Conservation (phyloP, 2,329 filamentous ascomycete species). For the Talaromyces sp. region DNA sequence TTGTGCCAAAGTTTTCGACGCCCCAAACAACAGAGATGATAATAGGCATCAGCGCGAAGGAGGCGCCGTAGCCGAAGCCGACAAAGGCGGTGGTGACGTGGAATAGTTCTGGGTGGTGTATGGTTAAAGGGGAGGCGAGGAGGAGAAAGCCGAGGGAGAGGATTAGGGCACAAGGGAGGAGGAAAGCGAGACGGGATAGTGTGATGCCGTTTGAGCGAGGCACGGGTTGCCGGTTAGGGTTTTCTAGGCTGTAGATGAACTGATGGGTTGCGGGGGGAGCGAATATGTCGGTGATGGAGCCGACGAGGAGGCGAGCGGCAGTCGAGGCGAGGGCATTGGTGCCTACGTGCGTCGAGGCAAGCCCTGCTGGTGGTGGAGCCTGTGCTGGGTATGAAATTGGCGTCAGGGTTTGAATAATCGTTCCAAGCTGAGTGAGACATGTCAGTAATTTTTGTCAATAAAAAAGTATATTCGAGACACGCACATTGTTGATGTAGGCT, state of each 20-base stretch:
- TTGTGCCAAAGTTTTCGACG: slow-evolving; percentile 96
- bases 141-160: slow-evolving; percentile 72
- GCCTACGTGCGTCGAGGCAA: slow-evolving; percentile 76
- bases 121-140: slow-evolving; percentile 74
- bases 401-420: slow-evolving; percentile 82
- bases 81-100: slow-evolving; percentile 80
- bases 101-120: slow-evolving; percentile 73
- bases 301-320: slow-evolving; percentile 81
- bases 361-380: slow-evolving; percentile 53
- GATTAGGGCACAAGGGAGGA: slow-evolving; percentile 69
- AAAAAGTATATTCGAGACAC: slow-evolving; percentile 11
- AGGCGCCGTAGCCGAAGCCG: slow-evolving; percentile 86
- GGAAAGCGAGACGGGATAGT: slow-evolving; percentile 75
- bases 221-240: slow-evolving; percentile 27
- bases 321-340: slow-evolving; percentile 90
- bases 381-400: slow-evolving; percentile 53
- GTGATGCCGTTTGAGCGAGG: slow-evolving; percentile 26
- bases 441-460: background rate
- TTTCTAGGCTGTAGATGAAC: slow-evolving; percentile 47
- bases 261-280: slow-evolving; percentile 64
- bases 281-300: slow-evolving; percentile 81
- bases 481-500: slow-evolving; percentile 87
- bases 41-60: slow-evolving; percentile 85
- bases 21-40: slow-evolving; percentile 98
- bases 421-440: slow-evolving; percentile 59